Evolutionary conservation across 768 basidiomycete genomes (phyloP).

Genomic region (Auriscalpium microsporum): DNA sequence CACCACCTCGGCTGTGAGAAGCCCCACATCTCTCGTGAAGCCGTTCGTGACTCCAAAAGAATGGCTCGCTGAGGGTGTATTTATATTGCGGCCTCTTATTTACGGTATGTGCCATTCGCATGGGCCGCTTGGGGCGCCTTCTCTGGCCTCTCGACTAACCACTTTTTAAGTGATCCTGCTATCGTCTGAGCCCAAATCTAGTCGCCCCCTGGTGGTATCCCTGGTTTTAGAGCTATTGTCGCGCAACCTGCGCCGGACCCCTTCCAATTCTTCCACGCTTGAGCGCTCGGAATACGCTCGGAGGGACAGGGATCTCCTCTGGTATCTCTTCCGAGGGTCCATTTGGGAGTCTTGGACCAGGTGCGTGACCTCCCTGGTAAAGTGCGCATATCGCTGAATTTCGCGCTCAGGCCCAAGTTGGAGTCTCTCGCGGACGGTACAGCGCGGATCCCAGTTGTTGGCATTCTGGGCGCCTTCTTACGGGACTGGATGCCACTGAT

Average conservation of each 20-base stretch:
- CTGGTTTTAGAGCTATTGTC: slow-evolving; percentile 67
- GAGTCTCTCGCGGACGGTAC: slow-evolving; percentile 51
- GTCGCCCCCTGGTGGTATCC: slow-evolving; percentile 55
- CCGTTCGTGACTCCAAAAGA: slow-evolving; percentile 56
- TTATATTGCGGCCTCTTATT: slow-evolving; percentile 63
- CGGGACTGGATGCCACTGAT: slow-evolving; percentile 86
- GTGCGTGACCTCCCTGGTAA: slow-evolving; percentile 27
- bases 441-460: slow-evolving; percentile 51
- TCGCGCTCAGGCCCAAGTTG: slow-evolving; percentile 57
- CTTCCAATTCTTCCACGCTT: slow-evolving; percentile 50
- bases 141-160: background rate
- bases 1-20: slow-evolving; percentile 61
- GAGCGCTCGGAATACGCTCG: slow-evolving; percentile 76
- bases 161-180: slow-evolving; percentile 26
- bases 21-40: slow-evolving; percentile 57
- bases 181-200: slow-evolving; percentile 37
- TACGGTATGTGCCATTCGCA: slow-evolving; percentile 48
- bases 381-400: background rate
- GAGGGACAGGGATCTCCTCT: slow-evolving; percentile 73
- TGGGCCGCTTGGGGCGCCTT: too few relatives aligned
- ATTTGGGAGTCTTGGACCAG: slow-evolving; percentile 77
- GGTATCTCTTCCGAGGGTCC: slow-evolving; percentile 80
- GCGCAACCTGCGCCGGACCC: slow-evolving; percentile 61
- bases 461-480: slow-evolving; percentile 60
- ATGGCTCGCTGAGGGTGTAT: slow-evolving; percentile 67